Percentiles rank a stretch among this genome's conserved stretches.
Evolutionary conservation across 768 basidiomycete species (phyloP).

Genomic region (Russula griseocarnosa): DNA sequence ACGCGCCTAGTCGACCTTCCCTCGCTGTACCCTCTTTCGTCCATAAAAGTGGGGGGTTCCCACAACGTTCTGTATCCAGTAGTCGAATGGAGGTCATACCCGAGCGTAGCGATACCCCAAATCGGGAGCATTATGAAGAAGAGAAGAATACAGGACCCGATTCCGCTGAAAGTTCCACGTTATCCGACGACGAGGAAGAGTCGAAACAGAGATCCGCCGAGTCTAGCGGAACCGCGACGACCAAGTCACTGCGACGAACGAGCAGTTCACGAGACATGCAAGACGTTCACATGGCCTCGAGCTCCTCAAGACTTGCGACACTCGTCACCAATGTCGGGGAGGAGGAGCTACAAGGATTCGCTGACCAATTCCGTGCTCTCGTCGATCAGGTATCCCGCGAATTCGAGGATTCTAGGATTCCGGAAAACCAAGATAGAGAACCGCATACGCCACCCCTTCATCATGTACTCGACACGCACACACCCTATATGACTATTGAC

Average conservation of each 20-base stretch:
- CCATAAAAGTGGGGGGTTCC: background rate
- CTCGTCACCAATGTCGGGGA: constrained; percentile 27
- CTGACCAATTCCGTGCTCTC: constrained; percentile 49
- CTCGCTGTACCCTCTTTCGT: background rate
- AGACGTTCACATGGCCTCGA: background rate
- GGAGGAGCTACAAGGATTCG: constrained; percentile 42
- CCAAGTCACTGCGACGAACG: constrained; percentile 11
- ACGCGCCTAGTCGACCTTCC: constrained; percentile 8
- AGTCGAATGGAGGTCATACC: constrained; percentile 21
- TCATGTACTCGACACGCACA: constrained; percentile 28
- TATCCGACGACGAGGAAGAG: constrained; percentile 25
- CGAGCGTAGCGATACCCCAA: constrained; percentile 11
- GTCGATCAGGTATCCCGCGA: constrained; percentile 51
- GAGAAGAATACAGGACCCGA: constrained; percentile 6
- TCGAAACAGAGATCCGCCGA: constrained; percentile 11
- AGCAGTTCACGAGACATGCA: constrained; percentile 10
- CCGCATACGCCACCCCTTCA: constrained; percentile 15
- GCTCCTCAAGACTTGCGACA: constrained; percentile 2
- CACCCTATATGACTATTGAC: constrained; percentile 41
- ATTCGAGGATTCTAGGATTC: constrained; percentile 46
- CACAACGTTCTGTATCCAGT: constrained; percentile 20
- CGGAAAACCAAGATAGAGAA: constrained; percentile 32
- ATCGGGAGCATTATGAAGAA: background rate
- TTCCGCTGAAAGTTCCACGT: constrained; percentile 12
- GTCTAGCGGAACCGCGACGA: background rate